Evolutionary conservation across 805 yeast genomes (phyloP), one percentile per base, ranked within the genome.

Genomic region (Candida insectorum): DNA sequence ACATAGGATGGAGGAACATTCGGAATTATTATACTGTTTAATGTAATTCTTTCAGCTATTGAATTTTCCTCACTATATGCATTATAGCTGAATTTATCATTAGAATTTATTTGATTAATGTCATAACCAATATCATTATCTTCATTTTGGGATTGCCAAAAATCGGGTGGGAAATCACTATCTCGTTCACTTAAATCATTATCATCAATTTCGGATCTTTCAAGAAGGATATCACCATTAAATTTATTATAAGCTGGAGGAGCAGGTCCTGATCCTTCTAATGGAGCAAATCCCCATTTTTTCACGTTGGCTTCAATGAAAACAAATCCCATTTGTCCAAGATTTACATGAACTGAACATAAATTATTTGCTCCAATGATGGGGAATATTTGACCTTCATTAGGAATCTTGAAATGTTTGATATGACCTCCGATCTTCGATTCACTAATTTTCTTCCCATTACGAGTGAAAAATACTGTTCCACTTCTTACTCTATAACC

Each of bases 231-330:
- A 53, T 89, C 96, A 29, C 79, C 79, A 28, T 76, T 78, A 49
- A 80, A 88, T 37, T 80, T 77, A 30, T 85, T 85, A 59, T 91
- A 91, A 7, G 93, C 81, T 1, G 98, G 98, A 3, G 97, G 96
- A 4, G 97, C 95, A 3, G 94, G 82, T 38, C 88, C 82, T 30
- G 72, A 75, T 1, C 97, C 98, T 45, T 81, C 85, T 24, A 82
- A 70, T 3, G 93, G 91, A n/a, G 95, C 96, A 49, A 83, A 81
- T 5, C 96, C 95, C 96, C 96, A 88, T 54, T 85, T 87, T 54
- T 88, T 88, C 24, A 89, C 95, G 52, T 88, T 87, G 2, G 86
- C 96, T 53, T 89, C 96, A 30, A 89, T 85, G 52, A 75, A 87
- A 2, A 89, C 96, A 60, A 76, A 88, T 2, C 96, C 97, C 37